Evolutionary conservation across 2,329 filamentous ascomycete genomes (phyloP), one percentile per base, ranked within the genome.

Genomic region (Setomelanomma holmii): DNA sequence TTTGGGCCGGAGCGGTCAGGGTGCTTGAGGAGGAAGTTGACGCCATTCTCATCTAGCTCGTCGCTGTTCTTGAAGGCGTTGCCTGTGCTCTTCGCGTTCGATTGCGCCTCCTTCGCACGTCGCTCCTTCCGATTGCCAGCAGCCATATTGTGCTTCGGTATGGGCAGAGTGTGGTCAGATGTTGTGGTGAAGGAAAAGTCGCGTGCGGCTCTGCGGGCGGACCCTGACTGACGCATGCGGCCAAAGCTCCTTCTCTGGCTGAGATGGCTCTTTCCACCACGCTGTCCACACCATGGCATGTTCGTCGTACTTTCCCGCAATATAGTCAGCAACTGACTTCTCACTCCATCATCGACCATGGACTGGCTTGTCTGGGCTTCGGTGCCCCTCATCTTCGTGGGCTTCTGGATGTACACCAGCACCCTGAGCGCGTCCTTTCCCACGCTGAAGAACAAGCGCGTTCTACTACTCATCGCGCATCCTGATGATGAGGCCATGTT

Each of bases 401-500:
- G 68, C 40, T 63, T 80, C 49, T 82, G 79, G 78, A 66, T 80
- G 51, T 79, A 79, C 62, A 80, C 79, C 23, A 72, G 76, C 24
- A 76, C 77, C 53, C 70, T 80, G 53, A 76, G 69, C 57, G 58
- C 56, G 19, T 73, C 82, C 24, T 84, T 90, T 63, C 89, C 91
- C 4, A 83, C 79, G 39, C 79, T 97, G 58, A 82, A 81, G 64
- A 89, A 91, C 79, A 96, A 96, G 82, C 87, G 90, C 68, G 91
- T 99, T 70, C 89, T 90, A 72, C 84, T 99, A 47, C 82, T 99
- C 49, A 98, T 99, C 68, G 95, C 95, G 19, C 95, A 99, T 78
- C 95, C 95, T 0, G 95, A 99, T 76, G 95, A 99, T 69, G 95
- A 99, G 80, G 95, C 93, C 75, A 99, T 99, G 95, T 99, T 99